Evolutionary conservation across 495 filamentous ascomycete species (phyloP), one percentile per base, ranked within the genome.

Genomic region (Aspergillus heteromorphus): DNA sequence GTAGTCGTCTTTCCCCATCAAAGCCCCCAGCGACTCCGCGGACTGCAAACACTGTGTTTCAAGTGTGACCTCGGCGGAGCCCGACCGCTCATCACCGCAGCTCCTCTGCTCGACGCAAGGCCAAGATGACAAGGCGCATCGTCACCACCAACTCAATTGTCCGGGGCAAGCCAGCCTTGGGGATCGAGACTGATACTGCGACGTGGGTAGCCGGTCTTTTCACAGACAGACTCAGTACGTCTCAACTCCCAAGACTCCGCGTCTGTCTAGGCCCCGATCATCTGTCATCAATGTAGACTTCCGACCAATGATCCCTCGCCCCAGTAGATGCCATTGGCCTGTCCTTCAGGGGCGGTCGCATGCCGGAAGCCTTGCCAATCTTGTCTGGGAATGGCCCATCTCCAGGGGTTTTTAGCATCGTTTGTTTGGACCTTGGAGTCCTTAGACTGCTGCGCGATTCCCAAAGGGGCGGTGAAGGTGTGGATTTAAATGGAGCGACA

Each of bases 391-490:
- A 36, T 10, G 43, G 45, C 45, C 53, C 51, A 61, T 58, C 17
- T n/a, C 38, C 30, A 30, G 34, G 53, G 38, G 34, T 30, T 41
- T 40, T 40, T 56, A 56, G 54, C 58, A 40, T 40, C 59, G 43
- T 58, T 53, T 52, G 42, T 61, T 59, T 51, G 56, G 59, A 48
- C 43, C 7, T 20, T 51, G 53, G 56, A 45, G 20, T 23, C 43
- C 47, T 14, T 38, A 36, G 40, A 50, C 17, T 45, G 34, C 38
- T 17, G 48, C 55, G 50, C 21, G 45, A 47, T n/a, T 38, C 27
- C 21, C 7, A 52, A 63, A 62, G 56, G 40, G 60, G 61, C 60
- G 60, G 60, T 61, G 60, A 58, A 51, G 56, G 42, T 48, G 45
- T 30, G 17, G 16, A 18, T 34, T 49, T 20, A 17, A 25, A 40